phyloP scores from a whole-genome alignment of 208 protist genomes.

The Acanthamoeba lugdunensis region DNA sequence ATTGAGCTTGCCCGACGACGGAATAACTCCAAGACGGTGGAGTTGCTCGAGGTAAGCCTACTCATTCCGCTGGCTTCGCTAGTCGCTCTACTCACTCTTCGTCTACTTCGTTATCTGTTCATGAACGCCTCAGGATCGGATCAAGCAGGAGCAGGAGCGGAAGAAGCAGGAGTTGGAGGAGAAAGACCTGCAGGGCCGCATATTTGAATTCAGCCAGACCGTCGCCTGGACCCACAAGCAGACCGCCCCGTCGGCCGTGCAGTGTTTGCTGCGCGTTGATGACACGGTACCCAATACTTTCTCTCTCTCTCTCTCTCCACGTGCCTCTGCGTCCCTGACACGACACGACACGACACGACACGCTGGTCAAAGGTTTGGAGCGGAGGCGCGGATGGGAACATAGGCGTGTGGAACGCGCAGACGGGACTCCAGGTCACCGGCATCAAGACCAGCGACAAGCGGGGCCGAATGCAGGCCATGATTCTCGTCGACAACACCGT shows the following conservation, averaged over 20 bases:
- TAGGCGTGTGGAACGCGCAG: slow-evolving; percentile 56
- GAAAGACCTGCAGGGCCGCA: slow-evolving; percentile 21
- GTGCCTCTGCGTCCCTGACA: no score
- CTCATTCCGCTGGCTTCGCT: background rate
- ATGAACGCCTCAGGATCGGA: background rate
- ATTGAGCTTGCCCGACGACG: slow-evolving; percentile 42
- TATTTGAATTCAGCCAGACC: slow-evolving; percentile 50
- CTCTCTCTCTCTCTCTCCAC: background rate
- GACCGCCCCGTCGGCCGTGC: slow-evolving; percentile 16
- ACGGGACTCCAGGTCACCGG: slow-evolving; percentile 28
- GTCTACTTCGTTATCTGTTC: background rate
- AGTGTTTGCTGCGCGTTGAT: slow-evolving; percentile 42
- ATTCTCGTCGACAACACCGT: slow-evolving; percentile 53
- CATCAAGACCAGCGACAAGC: slow-evolving; percentile 50
- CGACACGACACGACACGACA: background rate
- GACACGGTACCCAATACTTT: background rate
- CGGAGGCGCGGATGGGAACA: slow-evolving; percentile 32
- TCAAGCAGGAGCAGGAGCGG: slow-evolving; percentile 50
- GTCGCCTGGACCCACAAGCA: slow-evolving; percentile 33
- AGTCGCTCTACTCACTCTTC: background rate
- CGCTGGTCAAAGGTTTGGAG: background rate
- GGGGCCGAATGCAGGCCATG: slow-evolving; percentile 54
- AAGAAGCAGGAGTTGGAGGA: slow-evolving; percentile 48
- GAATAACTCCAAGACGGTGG: slow-evolving; percentile 13
- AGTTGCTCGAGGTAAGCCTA: background rate